Conservation (phyloP, 129 eudicot species). For the Flaveria robusta region DNA sequence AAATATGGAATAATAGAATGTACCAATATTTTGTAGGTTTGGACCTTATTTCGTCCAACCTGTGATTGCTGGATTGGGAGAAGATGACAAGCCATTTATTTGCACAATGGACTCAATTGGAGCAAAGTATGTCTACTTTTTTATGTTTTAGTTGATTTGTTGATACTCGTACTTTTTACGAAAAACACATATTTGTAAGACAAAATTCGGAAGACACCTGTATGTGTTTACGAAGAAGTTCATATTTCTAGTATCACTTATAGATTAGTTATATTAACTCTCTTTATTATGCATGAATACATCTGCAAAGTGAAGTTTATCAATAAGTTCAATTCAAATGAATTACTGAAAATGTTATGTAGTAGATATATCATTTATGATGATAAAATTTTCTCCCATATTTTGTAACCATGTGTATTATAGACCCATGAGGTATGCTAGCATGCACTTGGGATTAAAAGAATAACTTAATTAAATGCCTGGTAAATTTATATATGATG, state of each 20-base stretch:
- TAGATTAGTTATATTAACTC: neutral
- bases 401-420: neutral
- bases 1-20: neutral
- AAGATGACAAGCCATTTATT: conserved; percentile 92
- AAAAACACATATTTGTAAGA: neutral
- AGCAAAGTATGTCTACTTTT: conserved; percentile 69
- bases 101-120: conserved; percentile 99
- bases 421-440: too few species aligned
- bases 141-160: neutral
- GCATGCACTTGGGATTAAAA: neutral
- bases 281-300: neutral
- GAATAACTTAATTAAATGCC: neutral
- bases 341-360: neutral
- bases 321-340: neutral
- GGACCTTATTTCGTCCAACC: conserved; percentile 97
- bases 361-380: neutral
- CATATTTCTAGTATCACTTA: neutral
- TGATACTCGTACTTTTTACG: neutral
- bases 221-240: neutral
- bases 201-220: neutral
- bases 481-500: conserved; percentile 1
- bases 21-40: conserved; percentile 50
- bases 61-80: conserved; percentile 94
- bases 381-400: neutral
- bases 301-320: neutral